These are phyloP conservation scores for Physaria fendleri DNA, from an alignment of 345 rosid genomes.

Conservation along the genomic window DNA sequence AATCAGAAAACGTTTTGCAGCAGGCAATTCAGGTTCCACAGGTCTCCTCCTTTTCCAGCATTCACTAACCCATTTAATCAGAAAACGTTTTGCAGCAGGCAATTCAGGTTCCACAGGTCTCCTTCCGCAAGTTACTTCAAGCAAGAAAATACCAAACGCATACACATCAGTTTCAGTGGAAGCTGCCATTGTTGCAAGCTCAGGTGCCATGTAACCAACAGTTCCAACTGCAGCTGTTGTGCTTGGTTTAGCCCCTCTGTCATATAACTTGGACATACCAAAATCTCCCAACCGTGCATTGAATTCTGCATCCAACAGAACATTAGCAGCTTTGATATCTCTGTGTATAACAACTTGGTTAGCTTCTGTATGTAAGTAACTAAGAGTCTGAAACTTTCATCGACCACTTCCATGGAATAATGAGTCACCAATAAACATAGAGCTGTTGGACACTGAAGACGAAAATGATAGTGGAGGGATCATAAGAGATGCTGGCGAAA, in stretches of 20 bases:
- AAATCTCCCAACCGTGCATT: constrained; percentile 53
- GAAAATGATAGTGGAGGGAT: too few species aligned
- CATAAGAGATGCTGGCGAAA: too few species aligned
- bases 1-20: constrained; percentile 27
- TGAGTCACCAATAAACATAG: too few species aligned
- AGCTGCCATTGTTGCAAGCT: constrained; percentile 35
- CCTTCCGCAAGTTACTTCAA: constrained; percentile 48
- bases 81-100: too few species aligned
- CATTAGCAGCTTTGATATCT: constrained; percentile 45
- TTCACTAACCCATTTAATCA: too few species aligned
- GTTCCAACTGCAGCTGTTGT: constrained; percentile 51
- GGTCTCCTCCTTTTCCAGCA: too few species aligned
- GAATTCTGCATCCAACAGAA: constrained; percentile 40
- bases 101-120: too few species aligned
- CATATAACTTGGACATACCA: constrained; percentile 47
- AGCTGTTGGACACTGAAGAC: too few species aligned
- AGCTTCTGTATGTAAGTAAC: constrained; percentile 51
- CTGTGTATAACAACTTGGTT: constrained; percentile 50
- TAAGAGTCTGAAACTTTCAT: too few species aligned
- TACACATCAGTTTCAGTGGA: constrained; percentile 38
- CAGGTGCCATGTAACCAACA: constrained; percentile 48
- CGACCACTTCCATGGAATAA: too few species aligned
- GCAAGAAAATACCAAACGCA: constrained; percentile 41
- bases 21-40: constrained; percentile 11
- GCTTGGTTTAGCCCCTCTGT: constrained; percentile 34